Percentiles rank a stretch among this genome's conserved stretches.
Evolutionary conservation across 768 basidiomycete species (phyloP).

Genomic region (Serendipita sp.): DNA sequence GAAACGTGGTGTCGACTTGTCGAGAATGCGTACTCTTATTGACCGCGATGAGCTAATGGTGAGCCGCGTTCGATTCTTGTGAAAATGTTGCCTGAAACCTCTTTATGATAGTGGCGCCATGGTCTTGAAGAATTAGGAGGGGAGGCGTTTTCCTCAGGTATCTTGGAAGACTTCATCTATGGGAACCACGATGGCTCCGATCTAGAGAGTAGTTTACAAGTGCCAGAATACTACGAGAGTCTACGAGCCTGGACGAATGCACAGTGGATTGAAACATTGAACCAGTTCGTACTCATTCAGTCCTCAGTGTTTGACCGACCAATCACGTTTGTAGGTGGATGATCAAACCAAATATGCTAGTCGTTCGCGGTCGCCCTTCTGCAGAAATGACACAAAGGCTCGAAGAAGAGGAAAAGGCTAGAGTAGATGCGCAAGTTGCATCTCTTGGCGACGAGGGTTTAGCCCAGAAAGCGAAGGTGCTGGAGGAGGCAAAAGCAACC

Average conservation of each 20-base stretch:
- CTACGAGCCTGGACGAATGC: conserved; percentile 54
- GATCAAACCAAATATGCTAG: conserved; percentile 50
- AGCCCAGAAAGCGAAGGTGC: conserved; percentile 40
- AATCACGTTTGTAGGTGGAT: conserved; percentile 43
- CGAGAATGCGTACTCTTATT: conserved; percentile 72
- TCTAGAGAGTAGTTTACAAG: conserved; percentile 48
- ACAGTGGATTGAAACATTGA: conserved; percentile 63
- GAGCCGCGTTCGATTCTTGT: conserved; percentile 8
- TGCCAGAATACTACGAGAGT: conserved; percentile 35
- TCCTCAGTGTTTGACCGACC: conserved; percentile 8
- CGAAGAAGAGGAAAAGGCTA: conserved; percentile 62
- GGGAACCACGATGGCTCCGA: conserved; percentile 70
- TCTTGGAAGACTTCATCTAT: conserved; percentile 77
- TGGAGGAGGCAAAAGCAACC: conserved; percentile 73
- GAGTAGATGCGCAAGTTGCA: conserved; percentile 51
- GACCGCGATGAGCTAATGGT: conserved; percentile 79
- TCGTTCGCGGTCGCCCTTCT: conserved; percentile 77
- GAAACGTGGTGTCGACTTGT: conserved; percentile 74
- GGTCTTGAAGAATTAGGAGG: conserved; percentile 70
- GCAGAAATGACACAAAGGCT: conserved; percentile 63
- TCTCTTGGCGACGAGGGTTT: conserved; percentile 73
- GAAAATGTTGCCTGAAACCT: conserved; percentile 6
- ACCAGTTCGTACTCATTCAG: conserved; percentile 33
- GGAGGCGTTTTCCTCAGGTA: conserved; percentile 53
- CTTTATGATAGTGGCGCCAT: conserved; percentile 48